Conservation (phyloP, 2,329 filamentous ascomycete species). For the Claviceps monticola region DNA sequence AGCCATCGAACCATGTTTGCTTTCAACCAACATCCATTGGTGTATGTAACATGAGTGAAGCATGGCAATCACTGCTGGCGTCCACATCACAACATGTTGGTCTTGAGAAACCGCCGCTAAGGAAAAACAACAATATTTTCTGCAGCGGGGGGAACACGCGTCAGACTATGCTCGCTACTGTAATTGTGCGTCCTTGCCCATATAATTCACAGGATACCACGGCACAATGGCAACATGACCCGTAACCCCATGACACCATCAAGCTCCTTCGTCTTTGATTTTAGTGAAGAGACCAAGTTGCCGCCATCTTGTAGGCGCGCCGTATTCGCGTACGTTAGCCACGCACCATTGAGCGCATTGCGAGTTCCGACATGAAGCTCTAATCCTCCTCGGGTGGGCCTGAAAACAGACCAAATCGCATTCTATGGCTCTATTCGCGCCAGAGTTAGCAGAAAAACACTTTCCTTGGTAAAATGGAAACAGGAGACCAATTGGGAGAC, state of each 20-base stretch:
- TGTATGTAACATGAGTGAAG: slow-evolving; percentile 1
- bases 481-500: not conserved
- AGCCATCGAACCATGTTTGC: not conserved
- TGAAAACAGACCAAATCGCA: slow-evolving; percentile 63
- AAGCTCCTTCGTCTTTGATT: not conserved
- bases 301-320: not conserved
- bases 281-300: not conserved
- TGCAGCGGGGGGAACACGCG: slow-evolving; percentile 14
- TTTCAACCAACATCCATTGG: slow-evolving; percentile 2
- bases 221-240: not conserved
- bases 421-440: slow-evolving; percentile 52
- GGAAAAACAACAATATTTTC: slow-evolving; percentile 12
- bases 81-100: slow-evolving; percentile 19
- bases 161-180: slow-evolving; percentile 21
- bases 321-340: not conserved
- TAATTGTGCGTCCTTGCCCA: slow-evolving; percentile 13
- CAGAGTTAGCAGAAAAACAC: slow-evolving; percentile 11
- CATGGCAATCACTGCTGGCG: slow-evolving; percentile 11
- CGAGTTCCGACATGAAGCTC: slow-evolving; percentile 3
- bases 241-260: not conserved
- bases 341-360: slow-evolving; percentile 1
- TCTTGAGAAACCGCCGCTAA: slow-evolving; percentile 14
- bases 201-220: not conserved
- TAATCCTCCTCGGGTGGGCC: slow-evolving; percentile 47
- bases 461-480: not conserved